Evolutionary conservation across 495 filamentous ascomycete species (phyloP), one percentile per base, ranked within the genome.

Genomic region (Jackrogersella minutella): DNA sequence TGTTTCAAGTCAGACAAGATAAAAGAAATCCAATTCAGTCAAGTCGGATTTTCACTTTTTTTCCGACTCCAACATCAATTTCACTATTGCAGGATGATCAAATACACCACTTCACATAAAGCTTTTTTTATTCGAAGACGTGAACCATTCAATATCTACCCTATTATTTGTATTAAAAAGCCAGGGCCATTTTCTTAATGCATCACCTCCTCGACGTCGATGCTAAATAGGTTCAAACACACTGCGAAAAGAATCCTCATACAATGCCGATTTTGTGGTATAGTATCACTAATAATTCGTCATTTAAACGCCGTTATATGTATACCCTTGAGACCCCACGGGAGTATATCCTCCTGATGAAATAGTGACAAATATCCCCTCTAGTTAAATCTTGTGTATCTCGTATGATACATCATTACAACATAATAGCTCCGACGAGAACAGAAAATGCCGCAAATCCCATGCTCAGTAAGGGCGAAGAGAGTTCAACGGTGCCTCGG

Each of bases 401-500:
- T 17, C n/a, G 5, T 33, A 34, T 52, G 10, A 30, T 31, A 5
- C 30, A 49, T 30, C 14, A 21, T 13, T 61, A 69, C 55, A 69
- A 34, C 7, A 69, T 10, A 9, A 64, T 28, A 3, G 67, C 67
- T 3, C 67, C 67, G 0, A 70, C 2, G 14, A 70, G 57, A 1
- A 70, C 33, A 22, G 62, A 56, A 39, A 55, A 52, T 1, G 52
- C 58, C 4, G 67, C 67, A 28, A 33, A 46, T 1, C 39, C 58
- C 31, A 58, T 62, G 62, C 39, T 34, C 19, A 70, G 4, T 10
- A 70, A 28, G 5, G 66, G 30, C 3, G 61, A 64, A 3, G 66
- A 56, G 34, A 69, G 17, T 5, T 57, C 50, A 16, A 57, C 14
- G n/a, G 31, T 34, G 8, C 65, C 52, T 7, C 16, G 58, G 13